These are phyloP conservation scores for Phytophthora sansomeana DNA, from an alignment of 352 stramenopile species.

Conservation along the genomic window DNA sequence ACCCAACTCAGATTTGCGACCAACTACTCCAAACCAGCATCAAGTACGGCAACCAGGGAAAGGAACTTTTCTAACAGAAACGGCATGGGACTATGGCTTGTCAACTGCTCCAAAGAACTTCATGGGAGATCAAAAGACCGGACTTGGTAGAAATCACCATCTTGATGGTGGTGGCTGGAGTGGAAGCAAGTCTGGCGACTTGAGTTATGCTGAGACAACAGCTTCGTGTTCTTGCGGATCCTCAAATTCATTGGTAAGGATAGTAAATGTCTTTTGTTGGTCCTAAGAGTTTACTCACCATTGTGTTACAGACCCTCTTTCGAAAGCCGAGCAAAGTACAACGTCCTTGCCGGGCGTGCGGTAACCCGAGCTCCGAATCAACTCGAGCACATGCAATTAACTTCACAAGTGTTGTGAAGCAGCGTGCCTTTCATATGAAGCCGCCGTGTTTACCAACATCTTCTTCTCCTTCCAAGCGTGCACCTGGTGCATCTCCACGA, in stretches of 20 bases:
- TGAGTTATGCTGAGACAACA: constrained; percentile 10
- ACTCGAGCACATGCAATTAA: constrained; percentile 16
- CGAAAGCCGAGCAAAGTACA: constrained; percentile 32
- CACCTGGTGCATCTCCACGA: constrained; percentile 26
- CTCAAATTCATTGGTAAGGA: constrained; percentile 31
- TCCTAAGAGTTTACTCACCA: neutral
- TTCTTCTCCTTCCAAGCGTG: constrained; percentile 31
- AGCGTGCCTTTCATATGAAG: constrained; percentile 71
- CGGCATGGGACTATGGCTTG: constrained; percentile 10
- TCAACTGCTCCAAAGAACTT: neutral
- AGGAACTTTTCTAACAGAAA: constrained; percentile 29
- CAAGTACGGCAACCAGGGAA: constrained; percentile 7
- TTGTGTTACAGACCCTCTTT: constrained; percentile 27
- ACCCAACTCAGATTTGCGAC: neutral
- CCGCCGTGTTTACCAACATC: constrained; percentile 32
- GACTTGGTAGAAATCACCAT: neutral
- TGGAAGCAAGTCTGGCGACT: constrained; percentile 14
- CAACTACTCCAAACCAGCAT: neutral
- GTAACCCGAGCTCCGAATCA: neutral
- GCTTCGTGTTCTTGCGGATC: constrained; percentile 29
- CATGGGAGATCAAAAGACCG: neutral
- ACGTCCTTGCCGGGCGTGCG: constrained; percentile 30
- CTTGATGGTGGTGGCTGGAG: neutral
- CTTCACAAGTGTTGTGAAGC: constrained; percentile 61
- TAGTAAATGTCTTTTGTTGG: neutral